These are phyloP conservation scores for Arachnomyces sp. DNA, from an alignment of 2,329 filamentous ascomycete genomes.

Conservation along the genomic window DNA sequence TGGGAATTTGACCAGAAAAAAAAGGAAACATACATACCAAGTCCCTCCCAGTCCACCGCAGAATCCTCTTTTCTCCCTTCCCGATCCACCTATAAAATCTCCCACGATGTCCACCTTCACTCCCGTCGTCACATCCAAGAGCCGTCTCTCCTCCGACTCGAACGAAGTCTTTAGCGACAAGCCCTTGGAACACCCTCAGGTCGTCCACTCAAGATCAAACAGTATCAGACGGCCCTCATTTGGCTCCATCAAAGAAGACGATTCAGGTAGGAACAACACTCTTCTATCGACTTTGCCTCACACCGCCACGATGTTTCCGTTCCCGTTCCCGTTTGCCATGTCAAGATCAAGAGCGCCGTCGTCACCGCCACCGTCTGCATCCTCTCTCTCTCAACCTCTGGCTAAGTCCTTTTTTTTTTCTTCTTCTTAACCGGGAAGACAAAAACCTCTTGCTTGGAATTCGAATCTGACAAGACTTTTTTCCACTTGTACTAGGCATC, in stretches of 20 bases:
- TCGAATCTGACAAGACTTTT: constrained; percentile 8
- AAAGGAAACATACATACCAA: no score
- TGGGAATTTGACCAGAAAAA: no score
- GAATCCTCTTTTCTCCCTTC: no score
- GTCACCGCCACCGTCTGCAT: not conserved
- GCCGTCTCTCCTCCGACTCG: no score
- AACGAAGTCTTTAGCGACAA: no score
- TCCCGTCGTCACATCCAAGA: no score
- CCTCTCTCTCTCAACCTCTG: not conserved
- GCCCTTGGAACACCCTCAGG: no score
- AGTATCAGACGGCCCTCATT: constrained; percentile 33
- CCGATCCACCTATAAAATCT: no score
- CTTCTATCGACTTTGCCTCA: not conserved
- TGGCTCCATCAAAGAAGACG: constrained; percentile 37
- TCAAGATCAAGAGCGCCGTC: constrained; percentile 3
- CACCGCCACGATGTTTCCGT: no score
- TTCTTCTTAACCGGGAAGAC: not conserved
- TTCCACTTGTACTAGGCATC: constrained; percentile 23
- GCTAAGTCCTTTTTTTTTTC: not conserved
- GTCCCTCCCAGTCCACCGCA: no score
- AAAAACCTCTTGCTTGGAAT: no score
- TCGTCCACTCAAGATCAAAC: constrained; percentile 28
- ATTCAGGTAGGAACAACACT: constrained; percentile 24
- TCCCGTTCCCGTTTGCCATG: not conserved
- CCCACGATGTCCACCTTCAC: no score